Evolutionary conservation across 164 flowering plant genomes (phyloP).

Genomic region (Amborella trichopoda): DNA sequence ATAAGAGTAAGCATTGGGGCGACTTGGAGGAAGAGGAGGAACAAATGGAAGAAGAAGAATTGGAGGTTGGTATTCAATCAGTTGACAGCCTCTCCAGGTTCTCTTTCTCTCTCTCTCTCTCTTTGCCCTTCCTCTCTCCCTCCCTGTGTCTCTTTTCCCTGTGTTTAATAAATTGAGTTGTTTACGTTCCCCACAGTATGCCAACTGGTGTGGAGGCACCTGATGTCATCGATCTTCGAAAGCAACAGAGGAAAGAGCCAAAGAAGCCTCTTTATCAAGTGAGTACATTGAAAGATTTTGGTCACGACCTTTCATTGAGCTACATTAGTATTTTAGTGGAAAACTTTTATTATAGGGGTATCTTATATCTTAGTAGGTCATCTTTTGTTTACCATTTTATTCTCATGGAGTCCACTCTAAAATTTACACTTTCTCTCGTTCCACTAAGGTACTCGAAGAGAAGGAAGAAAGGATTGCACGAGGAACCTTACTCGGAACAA

Average conservation of each 20-base stretch:
- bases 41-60: conserved; percentile 63
- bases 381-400: no score
- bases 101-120: not conserved
- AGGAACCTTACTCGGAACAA: conserved; percentile 79
- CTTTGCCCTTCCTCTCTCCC: not conserved
- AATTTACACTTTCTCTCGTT: no score
- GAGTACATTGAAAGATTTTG: not conserved
- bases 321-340: no score
- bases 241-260: not conserved
- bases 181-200: conserved; percentile 1
- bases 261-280: not conserved
- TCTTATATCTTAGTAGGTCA: no score
- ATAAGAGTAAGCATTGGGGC: conserved; percentile 97
- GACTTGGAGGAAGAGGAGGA: conserved; percentile 92
- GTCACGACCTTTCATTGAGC: no score
- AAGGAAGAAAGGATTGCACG: conserved; percentile 84
- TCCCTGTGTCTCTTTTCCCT: not conserved
- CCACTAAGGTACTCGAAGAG: conserved; percentile 94
- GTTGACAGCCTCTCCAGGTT: conserved; percentile 95
- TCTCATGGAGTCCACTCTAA: no score
- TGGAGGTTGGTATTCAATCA: conserved; percentile 81
- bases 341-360: no score
- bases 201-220: not conserved
- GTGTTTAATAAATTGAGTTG: no score
- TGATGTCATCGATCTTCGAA: not conserved